Evolutionary conservation across 2,329 filamentous ascomycete species (phyloP).

Genomic region (Aspergillus quadricinctus): DNA sequence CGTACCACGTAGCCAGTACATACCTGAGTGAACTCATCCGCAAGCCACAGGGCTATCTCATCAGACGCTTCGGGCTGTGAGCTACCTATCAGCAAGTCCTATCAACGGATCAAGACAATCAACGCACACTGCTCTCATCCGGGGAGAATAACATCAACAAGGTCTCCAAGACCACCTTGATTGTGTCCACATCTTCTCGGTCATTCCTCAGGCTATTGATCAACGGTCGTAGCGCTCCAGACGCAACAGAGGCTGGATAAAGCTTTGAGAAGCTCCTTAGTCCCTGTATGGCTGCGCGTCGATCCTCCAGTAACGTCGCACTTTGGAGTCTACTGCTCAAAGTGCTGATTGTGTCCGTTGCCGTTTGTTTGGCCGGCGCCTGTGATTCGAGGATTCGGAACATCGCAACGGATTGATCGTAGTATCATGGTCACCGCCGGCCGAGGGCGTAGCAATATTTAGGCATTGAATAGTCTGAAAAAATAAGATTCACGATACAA

Average conservation of each 20-base stretch:
- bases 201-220: constrained; percentile 84
- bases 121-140: constrained; percentile 56
- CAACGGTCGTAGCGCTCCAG: constrained; percentile 80
- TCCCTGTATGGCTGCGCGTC: constrained; percentile 86
- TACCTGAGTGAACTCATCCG: constrained; percentile 94
- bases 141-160: constrained; percentile 85
- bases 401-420: constrained; percentile 37
- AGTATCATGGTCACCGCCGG: constrained; percentile 40
- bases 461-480: constrained; percentile 25
- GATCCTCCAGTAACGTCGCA: constrained; percentile 88
- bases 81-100: constrained; percentile 19
- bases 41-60: constrained; percentile 91
- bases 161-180: constrained; percentile 92
- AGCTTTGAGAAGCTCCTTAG: constrained; percentile 94
- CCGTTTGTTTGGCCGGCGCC: constrained; percentile 92
- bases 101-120: constrained; percentile 2
- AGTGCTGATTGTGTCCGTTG: constrained; percentile 87
- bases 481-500: constrained; percentile 13
- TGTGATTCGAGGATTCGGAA: constrained; percentile 60
- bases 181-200: constrained; percentile 90
- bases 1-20: constrained; percentile 17
- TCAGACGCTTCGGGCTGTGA: constrained; percentile 84
- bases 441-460: constrained; percentile 21
- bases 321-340: constrained; percentile 82
- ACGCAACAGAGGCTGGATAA: constrained; percentile 92